A percentile compares a stretch with the other conserved stretches of the same genome.
These are phyloP conservation scores for Claviceps purpurea DNA, from an alignment of 2,329 filamentous ascomycete species.

Conservation along the genomic window DNA sequence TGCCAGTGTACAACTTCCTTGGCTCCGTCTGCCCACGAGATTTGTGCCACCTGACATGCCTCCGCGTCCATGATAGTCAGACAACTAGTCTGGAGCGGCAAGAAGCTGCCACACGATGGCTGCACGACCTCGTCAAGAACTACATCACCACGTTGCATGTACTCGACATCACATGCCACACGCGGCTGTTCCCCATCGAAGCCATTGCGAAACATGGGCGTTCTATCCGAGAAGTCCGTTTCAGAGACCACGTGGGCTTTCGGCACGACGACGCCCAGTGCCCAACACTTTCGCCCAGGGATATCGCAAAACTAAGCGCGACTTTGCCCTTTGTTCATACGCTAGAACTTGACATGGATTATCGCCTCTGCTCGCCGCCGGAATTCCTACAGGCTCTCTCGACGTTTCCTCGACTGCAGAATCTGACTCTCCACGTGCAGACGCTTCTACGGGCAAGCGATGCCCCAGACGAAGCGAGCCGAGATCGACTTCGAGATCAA, in stretches of 20 bases:
- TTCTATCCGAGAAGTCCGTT: constrained; percentile 24
- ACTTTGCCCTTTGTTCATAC: constrained; percentile 20
- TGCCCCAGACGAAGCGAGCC: constrained; percentile 9
- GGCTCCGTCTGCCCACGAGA: constrained; percentile 24
- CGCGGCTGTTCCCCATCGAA: constrained; percentile 20
- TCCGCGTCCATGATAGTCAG: constrained; percentile 26
- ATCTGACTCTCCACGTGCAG: constrained; percentile 30
- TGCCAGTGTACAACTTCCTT: constrained; percentile 29
- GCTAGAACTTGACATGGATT: constrained; percentile 35
- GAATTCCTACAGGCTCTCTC: constrained; percentile 26
- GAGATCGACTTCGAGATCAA: constrained; percentile 25
- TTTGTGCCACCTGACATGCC: constrained; percentile 22
- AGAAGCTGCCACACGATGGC: constrained; percentile 23
- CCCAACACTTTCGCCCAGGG: constrained; percentile 20
- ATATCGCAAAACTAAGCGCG: constrained; percentile 21
- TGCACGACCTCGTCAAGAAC: constrained; percentile 21
- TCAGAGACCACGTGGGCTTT: constrained; percentile 12
- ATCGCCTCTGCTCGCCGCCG: constrained; percentile 18
- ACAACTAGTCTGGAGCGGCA: constrained; percentile 25
- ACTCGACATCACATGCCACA: constrained; percentile 29
- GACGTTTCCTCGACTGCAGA: constrained; percentile 25
- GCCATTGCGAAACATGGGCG: constrained; percentile 24
- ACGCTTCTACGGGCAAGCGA: constrained; percentile 25
- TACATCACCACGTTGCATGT: constrained; percentile 22
- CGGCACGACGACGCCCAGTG: neutral